phyloP scores from a whole-genome alignment of 1,139 yeast genomes.

The Kluyveromyces marxianus region DNA sequence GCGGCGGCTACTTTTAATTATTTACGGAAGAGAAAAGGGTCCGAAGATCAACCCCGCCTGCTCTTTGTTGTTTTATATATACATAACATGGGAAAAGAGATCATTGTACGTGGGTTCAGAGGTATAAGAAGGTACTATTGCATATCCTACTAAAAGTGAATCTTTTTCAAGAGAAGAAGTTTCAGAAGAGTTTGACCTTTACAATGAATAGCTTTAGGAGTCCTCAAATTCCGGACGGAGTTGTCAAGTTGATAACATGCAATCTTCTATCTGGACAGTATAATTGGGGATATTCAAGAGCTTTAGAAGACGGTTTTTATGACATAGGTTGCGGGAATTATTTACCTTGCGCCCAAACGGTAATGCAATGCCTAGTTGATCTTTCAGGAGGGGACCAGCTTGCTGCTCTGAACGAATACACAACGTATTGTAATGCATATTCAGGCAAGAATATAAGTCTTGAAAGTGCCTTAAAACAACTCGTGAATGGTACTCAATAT shows the following conservation, averaged over 20 bases:
- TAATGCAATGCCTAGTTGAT: conserved; percentile 7
- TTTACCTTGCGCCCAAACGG: conserved; percentile 8
- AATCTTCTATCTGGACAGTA: neutral
- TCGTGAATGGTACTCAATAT: conserved; percentile 7
- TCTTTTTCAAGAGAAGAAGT: neutral
- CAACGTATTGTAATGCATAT: conserved; percentile 1
- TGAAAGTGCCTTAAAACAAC: neutral
- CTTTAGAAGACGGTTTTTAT: conserved; percentile 3
- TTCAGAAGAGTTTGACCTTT: neutral
- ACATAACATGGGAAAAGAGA: too few species aligned
- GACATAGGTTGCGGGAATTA: conserved; percentile 8
- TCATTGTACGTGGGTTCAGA: too few species aligned
- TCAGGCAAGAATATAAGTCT: neutral
- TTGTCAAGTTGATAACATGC: conserved; percentile 1
- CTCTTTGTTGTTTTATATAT: too few species aligned
- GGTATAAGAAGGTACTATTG: too few species aligned
- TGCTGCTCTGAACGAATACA: conserved; percentile 4
- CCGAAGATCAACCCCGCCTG: too few species aligned
- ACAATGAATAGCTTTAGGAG: neutral
- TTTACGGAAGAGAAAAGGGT: too few species aligned
- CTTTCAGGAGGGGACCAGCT: neutral
- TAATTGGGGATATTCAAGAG: neutral
- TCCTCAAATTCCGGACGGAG: neutral
- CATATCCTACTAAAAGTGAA: too few species aligned
- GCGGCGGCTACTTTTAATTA: too few species aligned